Conservation (phyloP, 2,329 filamentous ascomycete genomes). For the Exophiala viscosa region DNA sequence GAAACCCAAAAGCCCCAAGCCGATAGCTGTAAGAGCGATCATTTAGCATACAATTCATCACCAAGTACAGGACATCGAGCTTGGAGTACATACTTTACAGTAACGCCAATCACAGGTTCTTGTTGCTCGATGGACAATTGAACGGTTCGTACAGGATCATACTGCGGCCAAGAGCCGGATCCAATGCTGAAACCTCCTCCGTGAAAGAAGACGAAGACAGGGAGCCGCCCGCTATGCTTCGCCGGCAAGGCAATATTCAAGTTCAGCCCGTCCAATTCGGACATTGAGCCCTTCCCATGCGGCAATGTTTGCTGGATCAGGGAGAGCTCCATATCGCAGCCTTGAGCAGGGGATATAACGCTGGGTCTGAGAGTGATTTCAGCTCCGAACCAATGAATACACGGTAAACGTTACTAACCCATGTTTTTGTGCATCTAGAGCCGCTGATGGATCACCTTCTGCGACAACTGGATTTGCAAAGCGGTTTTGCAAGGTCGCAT, state of each 20-base stretch:
- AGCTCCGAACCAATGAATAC: slow-evolving; percentile 37
- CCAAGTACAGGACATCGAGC: too few species aligned
- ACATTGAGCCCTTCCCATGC: slow-evolving; percentile 37
- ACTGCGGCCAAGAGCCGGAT: slow-evolving; percentile 51
- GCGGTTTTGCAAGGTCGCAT: slow-evolving; percentile 34
- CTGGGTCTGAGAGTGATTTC: too few species aligned
- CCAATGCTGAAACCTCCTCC: slow-evolving; percentile 34
- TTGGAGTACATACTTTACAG: slow-evolving; percentile 38
- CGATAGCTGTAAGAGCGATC: too few species aligned
- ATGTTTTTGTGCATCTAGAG: too few species aligned
- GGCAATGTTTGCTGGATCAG: slow-evolving; percentile 47
- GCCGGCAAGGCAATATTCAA: slow-evolving; percentile 49
- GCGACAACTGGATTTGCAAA: slow-evolving; percentile 29
- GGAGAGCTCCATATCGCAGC: slow-evolving; percentile 43
- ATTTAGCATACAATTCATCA: too few species aligned
- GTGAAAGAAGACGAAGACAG: slow-evolving; percentile 10
- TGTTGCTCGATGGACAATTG: slow-evolving; percentile 42
- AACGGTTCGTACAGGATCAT: slow-evolving; percentile 45
- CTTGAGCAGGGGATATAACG: slow-evolving; percentile 39
- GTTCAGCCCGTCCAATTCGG: slow-evolving; percentile 49
- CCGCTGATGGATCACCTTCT: too few species aligned
- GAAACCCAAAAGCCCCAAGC: slow-evolving; percentile 41
- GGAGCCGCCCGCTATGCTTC: not conserved
- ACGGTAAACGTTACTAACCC: slow-evolving; percentile 4
- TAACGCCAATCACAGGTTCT: slow-evolving; percentile 46